Evolutionary conservation across 148 eudicot genomes (phyloP).

Genomic region (Camellia sinensis): DNA sequence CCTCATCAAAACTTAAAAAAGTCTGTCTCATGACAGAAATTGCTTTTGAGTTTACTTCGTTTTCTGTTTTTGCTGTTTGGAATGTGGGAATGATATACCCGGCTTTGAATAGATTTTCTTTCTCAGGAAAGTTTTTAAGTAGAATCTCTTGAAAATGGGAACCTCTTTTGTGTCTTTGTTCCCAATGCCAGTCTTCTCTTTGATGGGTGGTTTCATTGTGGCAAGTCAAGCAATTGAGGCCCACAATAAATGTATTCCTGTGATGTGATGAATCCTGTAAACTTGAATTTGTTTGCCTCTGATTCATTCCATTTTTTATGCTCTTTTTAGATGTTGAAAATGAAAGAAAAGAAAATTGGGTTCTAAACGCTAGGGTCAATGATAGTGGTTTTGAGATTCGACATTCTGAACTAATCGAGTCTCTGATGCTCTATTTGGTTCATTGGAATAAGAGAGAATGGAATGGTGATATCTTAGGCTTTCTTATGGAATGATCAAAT

Average conservation of each 20-base stretch:
- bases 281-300: not conserved
- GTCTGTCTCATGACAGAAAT: not conserved
- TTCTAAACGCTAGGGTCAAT: not conserved
- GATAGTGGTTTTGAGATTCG: too few species aligned
- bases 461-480: too few species aligned
- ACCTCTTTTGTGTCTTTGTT: not conserved
- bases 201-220: not conserved
- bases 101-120: not conserved
- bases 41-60: not conserved
- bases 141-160: not conserved
- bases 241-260: too few species aligned
- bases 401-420: too few species aligned
- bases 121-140: not conserved
- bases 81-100: slow-evolving; percentile 13
- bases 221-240: not conserved
- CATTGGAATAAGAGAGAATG: too few species aligned
- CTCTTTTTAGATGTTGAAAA: not conserved
- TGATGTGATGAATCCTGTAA: too few species aligned
- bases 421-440: too few species aligned
- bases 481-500: too few species aligned
- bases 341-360: not conserved
- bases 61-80: not conserved
- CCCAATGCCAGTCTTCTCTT: not conserved
- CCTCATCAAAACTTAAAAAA: not conserved
- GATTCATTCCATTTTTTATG: not conserved